Conservation (phyloP, 495 filamentous ascomycete genomes). For the Schizothecium vesticola region DNA sequence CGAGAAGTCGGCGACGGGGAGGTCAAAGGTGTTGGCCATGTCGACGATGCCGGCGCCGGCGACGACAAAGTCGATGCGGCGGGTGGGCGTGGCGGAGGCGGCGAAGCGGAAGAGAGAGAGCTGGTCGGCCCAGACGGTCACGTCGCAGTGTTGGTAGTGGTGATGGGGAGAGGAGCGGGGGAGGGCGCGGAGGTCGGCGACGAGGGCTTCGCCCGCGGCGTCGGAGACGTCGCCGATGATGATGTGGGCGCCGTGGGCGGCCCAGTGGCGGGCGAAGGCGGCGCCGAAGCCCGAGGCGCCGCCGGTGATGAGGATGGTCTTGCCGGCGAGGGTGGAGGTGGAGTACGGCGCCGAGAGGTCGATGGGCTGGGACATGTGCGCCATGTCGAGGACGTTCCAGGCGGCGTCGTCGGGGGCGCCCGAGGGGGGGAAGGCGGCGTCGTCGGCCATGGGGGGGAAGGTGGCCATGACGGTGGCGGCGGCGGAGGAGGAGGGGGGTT, state of each 20-base stretch:
- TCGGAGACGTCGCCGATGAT: conserved; percentile 45
- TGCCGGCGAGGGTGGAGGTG: conserved; percentile 33
- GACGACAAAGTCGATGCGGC: conserved; percentile 56
- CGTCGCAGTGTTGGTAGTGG: conserved; percentile 47
- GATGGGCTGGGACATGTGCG: conserved; percentile 31
- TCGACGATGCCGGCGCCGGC: conserved; percentile 64
- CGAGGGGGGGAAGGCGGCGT: conserved; percentile 1
- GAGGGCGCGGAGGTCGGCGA: conserved; percentile 31
- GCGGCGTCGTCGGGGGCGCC: conserved; percentile 8
- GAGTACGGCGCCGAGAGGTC: conserved; percentile 36
- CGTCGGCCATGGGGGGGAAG: not conserved
- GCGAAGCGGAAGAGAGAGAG: conserved; percentile 54
- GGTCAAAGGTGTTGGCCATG: conserved; percentile 31
- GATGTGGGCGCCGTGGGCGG: conserved; percentile 37
- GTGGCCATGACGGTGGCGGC: conserved; percentile 9
- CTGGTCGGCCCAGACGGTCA: conserved; percentile 54
- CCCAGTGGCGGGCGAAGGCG: conserved; percentile 43
- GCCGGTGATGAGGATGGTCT: conserved; percentile 47
- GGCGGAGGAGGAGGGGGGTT: not conserved
- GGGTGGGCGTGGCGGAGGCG: conserved; percentile 47
- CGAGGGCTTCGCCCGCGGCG: conserved; percentile 31
- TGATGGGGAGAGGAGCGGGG: conserved; percentile 32
- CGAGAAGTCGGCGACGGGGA: conserved; percentile 22
- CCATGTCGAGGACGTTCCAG: conserved; percentile 18
- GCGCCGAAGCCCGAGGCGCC: conserved; percentile 51